phyloP scores from a whole-genome alignment of 306 rosid species.

The Rosa lucieae region DNA sequence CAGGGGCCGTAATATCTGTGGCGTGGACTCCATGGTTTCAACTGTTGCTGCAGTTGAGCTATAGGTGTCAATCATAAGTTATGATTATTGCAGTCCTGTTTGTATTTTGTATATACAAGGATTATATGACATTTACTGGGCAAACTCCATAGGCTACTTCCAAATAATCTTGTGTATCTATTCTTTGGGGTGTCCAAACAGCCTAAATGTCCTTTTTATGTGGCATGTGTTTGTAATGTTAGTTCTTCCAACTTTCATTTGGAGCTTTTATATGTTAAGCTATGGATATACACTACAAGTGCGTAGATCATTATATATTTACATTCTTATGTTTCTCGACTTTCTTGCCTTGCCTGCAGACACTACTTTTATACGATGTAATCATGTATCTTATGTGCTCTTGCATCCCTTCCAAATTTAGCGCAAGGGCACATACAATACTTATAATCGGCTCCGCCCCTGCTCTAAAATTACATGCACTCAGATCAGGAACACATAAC shows the following conservation, averaged over 20 bases:
- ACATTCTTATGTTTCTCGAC: no score
- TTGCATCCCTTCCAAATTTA: no score
- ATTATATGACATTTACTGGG: neutral
- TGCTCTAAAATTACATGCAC: no score
- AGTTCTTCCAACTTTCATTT: neutral
- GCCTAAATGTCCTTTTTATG: conserved; percentile 9
- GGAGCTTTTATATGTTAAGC: no score
- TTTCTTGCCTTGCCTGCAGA: no score
- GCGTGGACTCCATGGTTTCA: conserved; percentile 86
- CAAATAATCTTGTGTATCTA: neutral
- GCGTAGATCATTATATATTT: no score
- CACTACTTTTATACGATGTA: no score
- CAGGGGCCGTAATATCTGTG: conserved; percentile 77
- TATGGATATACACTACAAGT: no score
- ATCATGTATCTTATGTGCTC: no score
- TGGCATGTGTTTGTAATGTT: conserved; percentile 4
- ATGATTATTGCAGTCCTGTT: conserved; percentile 15
- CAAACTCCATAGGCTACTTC: conserved; percentile 2
- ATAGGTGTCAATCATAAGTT: conserved; percentile 10
- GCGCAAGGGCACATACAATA: no score
- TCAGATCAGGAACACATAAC: no score
- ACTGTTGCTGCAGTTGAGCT: conserved; percentile 63
- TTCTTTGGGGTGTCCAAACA: conserved; percentile 11
- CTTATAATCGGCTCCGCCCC: no score
- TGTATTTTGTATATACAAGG: conserved; percentile 14